Base-by-base conservation (phyloP, 345 rosid genomes). In the Arabis alpina region DNA sequence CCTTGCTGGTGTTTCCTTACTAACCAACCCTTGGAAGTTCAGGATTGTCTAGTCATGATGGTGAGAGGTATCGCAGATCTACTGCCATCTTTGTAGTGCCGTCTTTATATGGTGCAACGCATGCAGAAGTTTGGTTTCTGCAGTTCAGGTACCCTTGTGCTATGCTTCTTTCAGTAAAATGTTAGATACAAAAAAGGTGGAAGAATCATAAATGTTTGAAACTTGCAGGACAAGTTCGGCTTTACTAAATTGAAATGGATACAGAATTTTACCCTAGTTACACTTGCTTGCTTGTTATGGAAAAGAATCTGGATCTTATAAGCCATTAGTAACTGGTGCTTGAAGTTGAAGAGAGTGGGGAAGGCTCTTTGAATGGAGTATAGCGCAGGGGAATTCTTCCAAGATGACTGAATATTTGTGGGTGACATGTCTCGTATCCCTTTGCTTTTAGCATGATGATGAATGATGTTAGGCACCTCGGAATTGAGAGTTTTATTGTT, bases 61-160 rank as follows among this genome's bases (percentile, higher is more conserved):
- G 81, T 78, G 66, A 86, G 98, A 79, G 98, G 97, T 47, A 36
- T 93, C 69, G 96, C 87, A 63, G 91, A 90, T 88, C 93, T 96
- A 36, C 63, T 93, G 70, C 87, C 92, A 68, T 88, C 91, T 79
- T 61, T 88, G 25, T 93, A 90, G 67, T 93, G 93, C 68, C 88
- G 84, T 61, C 82, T 93, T 39, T 90, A 88, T 76, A 74, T 90
- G 86, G 90, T 80, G 66, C 87, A 84, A 70, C 80, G 89, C 72
- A 88, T 91, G 48, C 77, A 74, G 75, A 87, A 87, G 81, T 79
- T 88, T 12, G 88, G 82, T 16, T 71, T 80, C 24, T 62, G 64
- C 66, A 86, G 66, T 71, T 71, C 79, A 78, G 91, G 98, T 85
- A 86, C 58, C 43, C 39, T 41, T 61, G 8, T 62, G 7, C 30